phyloP scores from a whole-genome alignment of 257 asterid species.

The Solanum verrucosum region DNA sequence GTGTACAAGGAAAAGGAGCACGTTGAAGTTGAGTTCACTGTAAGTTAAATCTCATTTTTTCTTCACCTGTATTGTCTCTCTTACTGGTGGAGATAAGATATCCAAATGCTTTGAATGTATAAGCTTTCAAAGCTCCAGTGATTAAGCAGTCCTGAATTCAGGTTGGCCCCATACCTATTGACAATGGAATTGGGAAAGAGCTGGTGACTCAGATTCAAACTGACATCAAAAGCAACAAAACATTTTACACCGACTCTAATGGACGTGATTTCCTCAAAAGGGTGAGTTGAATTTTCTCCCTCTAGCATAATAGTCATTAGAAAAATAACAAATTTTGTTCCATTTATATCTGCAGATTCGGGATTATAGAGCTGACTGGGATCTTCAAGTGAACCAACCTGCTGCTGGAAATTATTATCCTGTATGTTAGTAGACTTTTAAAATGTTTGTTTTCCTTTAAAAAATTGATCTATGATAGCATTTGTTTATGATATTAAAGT shows the following conservation, averaged over 20 bases:
- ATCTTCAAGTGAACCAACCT: conserved; percentile 86
- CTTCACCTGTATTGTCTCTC: not conserved
- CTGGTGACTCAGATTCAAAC: conserved; percentile 61
- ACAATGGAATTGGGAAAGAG: conserved; percentile 82
- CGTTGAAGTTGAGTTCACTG: conserved; percentile 77
- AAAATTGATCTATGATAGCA: not conserved
- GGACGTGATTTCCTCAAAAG: conserved; percentile 93
- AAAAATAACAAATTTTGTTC: conserved; percentile 5
- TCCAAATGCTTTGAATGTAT: not conserved
- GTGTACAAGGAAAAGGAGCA: conserved; percentile 89
- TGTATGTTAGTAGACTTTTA: conserved; percentile 27
- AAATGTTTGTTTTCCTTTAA: not conserved
- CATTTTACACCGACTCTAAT: conserved; percentile 81
- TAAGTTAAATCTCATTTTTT: conserved; percentile 19
- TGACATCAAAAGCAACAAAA: conserved; percentile 51
- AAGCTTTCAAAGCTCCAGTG: not conserved
- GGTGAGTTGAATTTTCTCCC: conserved; percentile 26
- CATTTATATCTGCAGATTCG: conserved; percentile 41
- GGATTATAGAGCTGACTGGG: conserved; percentile 84
- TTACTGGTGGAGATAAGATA: not conserved
- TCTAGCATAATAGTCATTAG: not conserved
- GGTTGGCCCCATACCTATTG: conserved; percentile 95
- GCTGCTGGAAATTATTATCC: conserved; percentile 94
- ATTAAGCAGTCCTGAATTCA: conserved; percentile 16
- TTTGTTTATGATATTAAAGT: not conserved